Base-by-base conservation (phyloP, 2,329 filamentous ascomycete species). In the Verticillium isaacii region DNA sequence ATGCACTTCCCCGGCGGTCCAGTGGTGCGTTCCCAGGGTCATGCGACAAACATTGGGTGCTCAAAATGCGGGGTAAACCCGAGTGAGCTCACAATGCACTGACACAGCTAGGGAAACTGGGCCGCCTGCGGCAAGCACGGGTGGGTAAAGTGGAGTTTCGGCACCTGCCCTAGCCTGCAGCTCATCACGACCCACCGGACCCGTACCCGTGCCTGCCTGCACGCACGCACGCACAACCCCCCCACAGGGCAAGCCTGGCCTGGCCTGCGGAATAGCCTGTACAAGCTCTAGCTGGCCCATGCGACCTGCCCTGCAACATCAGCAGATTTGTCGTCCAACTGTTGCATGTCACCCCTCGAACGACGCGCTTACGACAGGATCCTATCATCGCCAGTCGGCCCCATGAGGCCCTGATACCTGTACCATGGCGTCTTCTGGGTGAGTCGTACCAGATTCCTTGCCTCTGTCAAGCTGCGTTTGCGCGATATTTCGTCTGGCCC, bases 391-490 rank as follows among this genome's bases (percentile, higher is more conserved):
- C 19, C 45, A 23, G 45, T 23, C 19, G 45, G 19, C 8, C 45
- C 45, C n/a, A 50, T 50, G 45, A 50, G n/a, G 45, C 45, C 45
- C 17, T 50, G n/a, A 50, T 12, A 50, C 45, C 45, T 50, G 45
- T 50, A 25, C 19, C 45, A 59, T 59, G 58, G 58, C 58, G 17
- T 59, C 58, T 59, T 59, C 58, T 37, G 58, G 58, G 58, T 59
- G 36, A 58, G 57, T 58, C 57, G 32, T 29, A 29, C 19, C 19
- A 32, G 1, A 15, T 45, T 58, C 25, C 6, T 34, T 23, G n/a
- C 4, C 25, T 34, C 37, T 50, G 14, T 15, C 25, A 17, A 32
- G 4, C 39, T 12, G n/a, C 12, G 5, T 14, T 12, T 58, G 57
- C 57, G 57, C 57, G 57, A 50, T 50, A 58, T 58, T 58, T 14